These are phyloP conservation scores for Spongospora subterranea DNA, from an alignment of 208 protist species.

Conservation along the genomic window DNA sequence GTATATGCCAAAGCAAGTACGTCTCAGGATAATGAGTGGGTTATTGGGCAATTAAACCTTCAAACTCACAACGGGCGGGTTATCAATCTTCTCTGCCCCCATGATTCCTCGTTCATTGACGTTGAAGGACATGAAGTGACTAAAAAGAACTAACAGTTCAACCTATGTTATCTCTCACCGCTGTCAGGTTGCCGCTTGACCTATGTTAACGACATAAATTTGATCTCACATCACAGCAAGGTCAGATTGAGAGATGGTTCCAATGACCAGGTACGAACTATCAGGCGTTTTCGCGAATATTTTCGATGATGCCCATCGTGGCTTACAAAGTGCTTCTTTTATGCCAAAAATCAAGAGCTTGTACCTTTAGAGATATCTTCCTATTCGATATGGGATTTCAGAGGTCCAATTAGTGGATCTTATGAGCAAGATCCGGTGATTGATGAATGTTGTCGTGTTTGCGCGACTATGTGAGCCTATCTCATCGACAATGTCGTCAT, in stretches of 20 bases:
- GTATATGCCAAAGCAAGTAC: neutral
- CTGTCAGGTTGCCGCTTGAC: no score
- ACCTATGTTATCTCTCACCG: no score
- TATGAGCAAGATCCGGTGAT: no score
- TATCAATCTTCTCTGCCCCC: neutral
- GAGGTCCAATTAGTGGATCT: no score
- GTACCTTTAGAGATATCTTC: no score
- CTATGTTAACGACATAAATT: no score
- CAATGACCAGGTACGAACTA: neutral
- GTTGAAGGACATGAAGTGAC: neutral
- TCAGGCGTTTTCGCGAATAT: neutral
- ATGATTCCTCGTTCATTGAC: neutral
- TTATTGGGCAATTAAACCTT: neutral
- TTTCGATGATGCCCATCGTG: neutral
- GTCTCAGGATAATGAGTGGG: neutral
- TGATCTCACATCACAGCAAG: neutral
- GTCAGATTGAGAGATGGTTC: neutral
- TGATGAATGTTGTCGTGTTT: no score
- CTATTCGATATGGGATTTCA: no score
- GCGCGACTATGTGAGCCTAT: no score
- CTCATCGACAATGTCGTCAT: neutral
- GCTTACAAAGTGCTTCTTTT: neutral
- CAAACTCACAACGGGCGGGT: neutral
- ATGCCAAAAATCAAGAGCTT: no score
- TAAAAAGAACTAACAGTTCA: neutral